Evolutionary conservation across 2,329 filamentous ascomycete species (phyloP).

Genomic region (Mycosphaerella sp.): DNA sequence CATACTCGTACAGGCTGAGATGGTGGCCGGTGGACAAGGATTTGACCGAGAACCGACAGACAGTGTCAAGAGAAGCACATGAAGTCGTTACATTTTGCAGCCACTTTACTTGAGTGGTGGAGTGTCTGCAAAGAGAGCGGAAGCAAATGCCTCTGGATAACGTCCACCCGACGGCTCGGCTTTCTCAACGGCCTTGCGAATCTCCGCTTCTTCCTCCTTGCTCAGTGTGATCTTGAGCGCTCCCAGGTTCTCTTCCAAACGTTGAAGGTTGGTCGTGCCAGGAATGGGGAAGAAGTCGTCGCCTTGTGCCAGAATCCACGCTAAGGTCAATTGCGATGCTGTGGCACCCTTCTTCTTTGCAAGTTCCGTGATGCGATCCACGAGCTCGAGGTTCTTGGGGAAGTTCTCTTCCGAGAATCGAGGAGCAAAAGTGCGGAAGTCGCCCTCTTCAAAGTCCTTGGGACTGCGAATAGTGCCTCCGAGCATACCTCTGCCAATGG

Average conservation of each 20-base stretch:
- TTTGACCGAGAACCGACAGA: too few relatives aligned
- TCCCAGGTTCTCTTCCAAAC: constrained; percentile 43
- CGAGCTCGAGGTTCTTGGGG: constrained; percentile 50
- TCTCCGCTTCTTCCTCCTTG: constrained; percentile 36
- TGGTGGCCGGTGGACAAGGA: too few relatives aligned
- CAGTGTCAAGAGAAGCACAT: too few relatives aligned
- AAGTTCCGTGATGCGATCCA: constrained; percentile 46
- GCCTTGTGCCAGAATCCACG: constrained; percentile 56
- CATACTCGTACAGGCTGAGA: too few relatives aligned
- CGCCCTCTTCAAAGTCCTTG: constrained; percentile 45
- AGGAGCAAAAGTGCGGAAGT: constrained; percentile 45
- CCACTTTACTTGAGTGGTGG: constrained; percentile 28
- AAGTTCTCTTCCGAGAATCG: constrained; percentile 51
- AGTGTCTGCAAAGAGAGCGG: constrained; percentile 37
- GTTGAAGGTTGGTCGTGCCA: constrained; percentile 8
- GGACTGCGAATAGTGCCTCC: constrained; percentile 45
- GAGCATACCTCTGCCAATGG: constrained; percentile 55
- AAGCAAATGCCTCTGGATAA: constrained; percentile 37
- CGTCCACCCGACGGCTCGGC: constrained; percentile 34
- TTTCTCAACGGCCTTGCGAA: constrained; percentile 33
- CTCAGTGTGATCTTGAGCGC: constrained; percentile 34
- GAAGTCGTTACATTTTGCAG: too few relatives aligned
- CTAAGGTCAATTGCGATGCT: constrained; percentile 53
- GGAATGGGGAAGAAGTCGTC: constrained; percentile 50
- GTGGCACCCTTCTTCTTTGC: constrained; percentile 52